phyloP scores from a whole-genome alignment of 2,329 filamentous ascomycete genomes.

The Colletotrichum tofieldiae region DNA sequence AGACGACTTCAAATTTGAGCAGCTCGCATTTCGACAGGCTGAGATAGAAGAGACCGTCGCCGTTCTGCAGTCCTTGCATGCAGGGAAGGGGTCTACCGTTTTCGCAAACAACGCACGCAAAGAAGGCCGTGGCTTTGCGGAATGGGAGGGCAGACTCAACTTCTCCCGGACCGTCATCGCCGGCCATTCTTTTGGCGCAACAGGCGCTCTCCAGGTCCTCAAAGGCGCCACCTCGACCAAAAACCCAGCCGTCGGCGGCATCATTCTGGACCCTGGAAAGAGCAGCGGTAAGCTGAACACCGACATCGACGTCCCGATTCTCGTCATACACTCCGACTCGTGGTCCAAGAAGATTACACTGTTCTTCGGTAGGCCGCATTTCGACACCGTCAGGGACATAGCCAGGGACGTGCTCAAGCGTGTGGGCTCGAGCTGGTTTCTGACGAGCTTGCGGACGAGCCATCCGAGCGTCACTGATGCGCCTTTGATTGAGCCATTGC shows the following conservation, averaged over 20 bases:
- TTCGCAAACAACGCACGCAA: conserved; percentile 59
- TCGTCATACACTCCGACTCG: conserved; percentile 76
- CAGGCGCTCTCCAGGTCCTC: conserved; percentile 74
- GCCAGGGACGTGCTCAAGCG: conserved; percentile 56
- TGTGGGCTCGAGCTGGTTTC: conserved; percentile 66
- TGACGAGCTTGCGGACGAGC: conserved; percentile 68
- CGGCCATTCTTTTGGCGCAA: conserved; percentile 78
- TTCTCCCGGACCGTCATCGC: conserved; percentile 68
- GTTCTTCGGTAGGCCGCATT: conserved; percentile 77
- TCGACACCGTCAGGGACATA: conserved; percentile 73
- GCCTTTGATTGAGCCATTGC: conserved; percentile 73
- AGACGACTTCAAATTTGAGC: conserved; percentile 58
- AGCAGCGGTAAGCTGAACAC: conserved; percentile 73
- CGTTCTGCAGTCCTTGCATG: conserved; percentile 51
- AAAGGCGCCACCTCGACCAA: conserved; percentile 52
- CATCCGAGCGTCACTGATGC: conserved; percentile 79
- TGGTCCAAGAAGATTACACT: conserved; percentile 72
- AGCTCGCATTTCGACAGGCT: conserved; percentile 66
- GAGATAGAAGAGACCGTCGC: conserved; percentile 64
- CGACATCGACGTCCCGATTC: conserved; percentile 70
- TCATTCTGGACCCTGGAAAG: conserved; percentile 79
- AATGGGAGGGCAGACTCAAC: conserved; percentile 70
- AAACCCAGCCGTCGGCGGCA: conserved; percentile 70
- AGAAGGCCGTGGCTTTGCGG: conserved; percentile 63
- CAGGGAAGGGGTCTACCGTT: conserved; percentile 59